Evolutionary conservation across 2,329 filamentous ascomycete genomes (phyloP).

Genomic region (Coniochaeta hoffmannii): DNA sequence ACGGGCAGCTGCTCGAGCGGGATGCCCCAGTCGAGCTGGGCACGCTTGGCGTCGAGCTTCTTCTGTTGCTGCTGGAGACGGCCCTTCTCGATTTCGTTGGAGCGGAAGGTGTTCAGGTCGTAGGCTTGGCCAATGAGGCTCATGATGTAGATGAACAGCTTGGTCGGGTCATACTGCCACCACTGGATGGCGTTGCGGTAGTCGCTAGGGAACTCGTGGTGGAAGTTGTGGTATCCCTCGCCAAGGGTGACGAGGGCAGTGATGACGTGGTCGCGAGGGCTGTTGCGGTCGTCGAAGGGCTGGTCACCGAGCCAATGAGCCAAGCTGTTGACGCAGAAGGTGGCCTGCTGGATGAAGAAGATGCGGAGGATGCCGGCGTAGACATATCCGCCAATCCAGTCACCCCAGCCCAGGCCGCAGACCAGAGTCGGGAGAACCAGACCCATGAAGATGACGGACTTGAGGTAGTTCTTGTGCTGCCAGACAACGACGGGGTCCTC

Average conservation of each 20-base stretch:
- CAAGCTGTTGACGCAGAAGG: conserved; percentile 87
- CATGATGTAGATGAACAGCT: conserved; percentile 81
- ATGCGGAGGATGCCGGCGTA: conserved; percentile 81
- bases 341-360: conserved; percentile 87
- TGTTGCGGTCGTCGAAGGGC: conserved; percentile 89
- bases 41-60: conserved; percentile 84
- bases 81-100: conserved; percentile 90
- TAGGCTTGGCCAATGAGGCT: conserved; percentile 79
- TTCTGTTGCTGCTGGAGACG: conserved; percentile 84
- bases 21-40: conserved; percentile 76
- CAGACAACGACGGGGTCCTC: conserved; percentile 78
- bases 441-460: conserved; percentile 70
- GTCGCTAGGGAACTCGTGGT: conserved; percentile 89
- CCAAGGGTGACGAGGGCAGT: conserved; percentile 80
- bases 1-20: conserved; percentile 81
- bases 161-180: conserved; percentile 88
- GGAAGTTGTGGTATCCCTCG: conserved; percentile 89
- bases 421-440: conserved; percentile 68
- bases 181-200: conserved; percentile 89
- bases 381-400: conserved; percentile 73
- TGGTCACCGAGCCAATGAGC: conserved; percentile 90
- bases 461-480: conserved; percentile 84
- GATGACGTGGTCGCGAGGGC: conserved; percentile 79
- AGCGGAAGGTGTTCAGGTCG: conserved; percentile 83
- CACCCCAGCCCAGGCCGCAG: conserved; percentile 71